Base-by-base conservation (phyloP, 2,329 filamentous ascomycete genomes). In the Orbilia brochopaga region DNA sequence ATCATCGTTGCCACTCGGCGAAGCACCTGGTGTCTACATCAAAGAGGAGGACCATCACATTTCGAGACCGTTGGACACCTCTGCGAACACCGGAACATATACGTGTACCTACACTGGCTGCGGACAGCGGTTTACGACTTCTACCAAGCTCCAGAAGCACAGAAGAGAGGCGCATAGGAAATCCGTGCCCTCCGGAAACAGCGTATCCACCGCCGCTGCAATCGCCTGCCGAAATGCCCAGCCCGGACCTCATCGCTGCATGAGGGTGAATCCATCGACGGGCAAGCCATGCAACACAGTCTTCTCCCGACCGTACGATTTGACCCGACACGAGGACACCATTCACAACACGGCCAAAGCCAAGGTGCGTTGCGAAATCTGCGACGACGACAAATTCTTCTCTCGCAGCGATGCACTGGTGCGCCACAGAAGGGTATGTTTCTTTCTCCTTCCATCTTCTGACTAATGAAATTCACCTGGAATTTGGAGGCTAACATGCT, bases 71-170 rank as follows among this genome's bases (percentile, higher is more conserved):
- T 46, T 72, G 11, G 67, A 72, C 40, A 72, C 67, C 1, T 83
- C 83, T 15, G 90, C 91, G 0, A 90, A 96, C 75, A 85, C 88
- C 19, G 93, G 93, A 11, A 96, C 92, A 0, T 99, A 97, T 81
- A 96, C 92, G 0, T 99, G 94, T 80, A 97, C 92, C 0, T 96
- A 96, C 77, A 92, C 96, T 77, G 91, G 92, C 10, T 97, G 94
- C 78, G 88, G 88, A 0, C 83, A 89, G 75, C 89, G 94, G 59
- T 99, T 99, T 78, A 91, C 96, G 75, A 91, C 91, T 0, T 91
- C 92, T 2, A 84, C 87, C 7, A 87, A 92, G 75, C 84, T 99
- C 2, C 92, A 97, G 79, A 94, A 94, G 81, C 94, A 99, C 82
- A 97, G 97, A 83, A 87, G 92, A 23, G 94, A 99, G 78, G 90